Percentiles rank a stretch among this genome's conserved stretches.
Evolutionary conservation across 1,139 yeast species (phyloP).

Genomic region (Martiniozyma asiatica): DNA sequence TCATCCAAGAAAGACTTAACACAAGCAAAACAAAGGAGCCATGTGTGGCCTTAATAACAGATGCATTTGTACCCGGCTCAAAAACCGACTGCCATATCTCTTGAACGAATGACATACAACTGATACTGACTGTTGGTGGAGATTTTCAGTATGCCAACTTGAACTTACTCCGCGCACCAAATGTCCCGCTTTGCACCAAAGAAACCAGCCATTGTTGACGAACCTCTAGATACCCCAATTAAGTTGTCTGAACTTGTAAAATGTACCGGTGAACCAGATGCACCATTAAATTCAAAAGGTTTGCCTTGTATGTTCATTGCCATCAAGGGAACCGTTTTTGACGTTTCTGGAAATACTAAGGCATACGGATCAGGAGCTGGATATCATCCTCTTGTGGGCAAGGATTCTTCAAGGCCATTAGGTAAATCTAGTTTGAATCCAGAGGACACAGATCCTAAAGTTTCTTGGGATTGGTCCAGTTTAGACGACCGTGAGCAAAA

Average conservation of each 20-base stretch:
- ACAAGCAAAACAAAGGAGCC: conserved; percentile 47
- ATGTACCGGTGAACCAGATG: conserved; percentile 29
- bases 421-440: conserved; percentile 41
- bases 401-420: conserved; percentile 64
- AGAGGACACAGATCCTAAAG: conserved; percentile 29
- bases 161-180: background rate
- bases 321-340: conserved; percentile 65
- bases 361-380: conserved; percentile 71
- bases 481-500: conserved; percentile 38
- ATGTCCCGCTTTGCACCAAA: conserved; percentile 32
- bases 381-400: conserved; percentile 63
- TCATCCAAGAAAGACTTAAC: conserved; percentile 41
- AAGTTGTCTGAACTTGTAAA: conserved; percentile 28
- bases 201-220: conserved; percentile 33
- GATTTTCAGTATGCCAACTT: background rate
- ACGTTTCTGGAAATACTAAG: conserved; percentile 51
- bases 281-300: conserved; percentile 4
- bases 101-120: background rate
- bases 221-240: conserved; percentile 34
- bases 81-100: conserved; percentile 79
- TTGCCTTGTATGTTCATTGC: conserved; percentile 45
- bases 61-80: conserved; percentile 92
- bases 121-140: background rate
- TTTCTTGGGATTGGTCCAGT: conserved; percentile 37
- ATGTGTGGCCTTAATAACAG: conserved; percentile 72